Percentiles rank a stretch among this genome's conserved stretches.
Evolutionary conservation across 192 early-diverging fungal species (phyloP).

Genomic region (Geranomyces variabilis): DNA sequence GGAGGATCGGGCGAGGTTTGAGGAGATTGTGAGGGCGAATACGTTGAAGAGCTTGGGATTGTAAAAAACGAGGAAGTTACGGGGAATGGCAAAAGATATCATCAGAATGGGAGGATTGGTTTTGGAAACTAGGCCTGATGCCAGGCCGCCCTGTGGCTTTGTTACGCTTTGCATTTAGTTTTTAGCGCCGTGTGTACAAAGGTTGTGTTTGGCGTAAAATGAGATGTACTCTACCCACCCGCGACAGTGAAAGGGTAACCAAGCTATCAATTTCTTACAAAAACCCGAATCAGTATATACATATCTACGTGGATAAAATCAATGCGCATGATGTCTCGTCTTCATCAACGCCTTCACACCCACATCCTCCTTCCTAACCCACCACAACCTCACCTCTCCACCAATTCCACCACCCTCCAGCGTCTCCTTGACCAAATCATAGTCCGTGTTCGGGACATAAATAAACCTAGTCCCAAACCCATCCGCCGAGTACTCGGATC

Average conservation of each 20-base stretch:
- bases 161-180: no score
- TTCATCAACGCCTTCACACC: slow-evolving; percentile 22
- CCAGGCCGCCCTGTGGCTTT: no score
- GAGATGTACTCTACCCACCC: no score
- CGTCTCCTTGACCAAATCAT: slow-evolving; percentile 9
- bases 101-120: no score
- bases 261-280: no score
- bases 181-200: no score
- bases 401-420: slow-evolving; percentile 7
- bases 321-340: slow-evolving; percentile 18
- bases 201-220: no score
- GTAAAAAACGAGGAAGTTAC: no score
- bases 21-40: slow-evolving; percentile 75
- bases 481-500: slow-evolving; percentile 7
- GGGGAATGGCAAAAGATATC: neutral
- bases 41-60: slow-evolving; percentile 79
- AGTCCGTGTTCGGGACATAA: slow-evolving; percentile 20
- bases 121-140: no score
- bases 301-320: neutral
- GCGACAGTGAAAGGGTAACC: no score
- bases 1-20: slow-evolving; percentile 78
- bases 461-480: slow-evolving; percentile 11
- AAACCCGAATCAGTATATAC: no score
- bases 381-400: slow-evolving; percentile 20
- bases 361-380: slow-evolving; percentile 10